These are phyloP conservation scores for Coniochaeta sp. DNA, from an alignment of 2,329 filamentous ascomycete species.

Conservation along the genomic window DNA sequence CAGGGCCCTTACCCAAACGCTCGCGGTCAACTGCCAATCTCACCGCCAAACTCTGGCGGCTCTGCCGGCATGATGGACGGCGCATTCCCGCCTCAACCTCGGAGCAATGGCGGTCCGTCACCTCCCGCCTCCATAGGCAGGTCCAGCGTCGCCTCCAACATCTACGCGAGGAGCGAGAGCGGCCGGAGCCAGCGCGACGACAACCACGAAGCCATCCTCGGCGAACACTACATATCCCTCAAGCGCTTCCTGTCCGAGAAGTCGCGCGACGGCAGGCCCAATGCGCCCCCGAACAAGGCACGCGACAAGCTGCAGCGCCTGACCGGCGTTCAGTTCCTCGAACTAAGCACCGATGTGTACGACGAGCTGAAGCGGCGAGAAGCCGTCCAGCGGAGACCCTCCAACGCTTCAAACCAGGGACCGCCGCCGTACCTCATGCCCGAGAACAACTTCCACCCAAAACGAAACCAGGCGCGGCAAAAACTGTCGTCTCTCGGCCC, in stretches of 20 bases:
- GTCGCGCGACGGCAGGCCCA: constrained; percentile 66
- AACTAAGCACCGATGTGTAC: constrained; percentile 95
- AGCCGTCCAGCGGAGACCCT: constrained; percentile 48
- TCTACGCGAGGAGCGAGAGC: constrained; percentile 61
- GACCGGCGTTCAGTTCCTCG: constrained; percentile 89
- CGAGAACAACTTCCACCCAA: constrained; percentile 88
- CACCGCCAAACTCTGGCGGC: constrained; percentile 59
- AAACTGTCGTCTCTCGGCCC: constrained; percentile 85
- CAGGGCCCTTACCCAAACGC: constrained; percentile 44
- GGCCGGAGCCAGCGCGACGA: constrained; percentile 55
- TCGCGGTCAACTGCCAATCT: constrained; percentile 50
- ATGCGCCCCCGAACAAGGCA: constrained; percentile 75
- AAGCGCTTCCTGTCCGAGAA: constrained; percentile 66
- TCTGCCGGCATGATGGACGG: constrained; percentile 54
- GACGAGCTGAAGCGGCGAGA: constrained; percentile 89
- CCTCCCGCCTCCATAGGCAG: constrained; percentile 82
- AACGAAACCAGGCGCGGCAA: constrained; percentile 94
- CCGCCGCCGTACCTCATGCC: constrained; percentile 72
- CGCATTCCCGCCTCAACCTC: constrained; percentile 45
- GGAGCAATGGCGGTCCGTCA: constrained; percentile 59
- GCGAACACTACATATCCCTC: constrained; percentile 75
- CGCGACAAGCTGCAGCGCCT: constrained; percentile 89
- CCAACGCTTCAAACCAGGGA: constrained; percentile 28
- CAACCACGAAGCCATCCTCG: constrained; percentile 53
- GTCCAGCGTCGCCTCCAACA: constrained; percentile 71